These are phyloP conservation scores for Cladosporium sp. DNA, from an alignment of 2,329 filamentous ascomycete species.

Conservation along the genomic window DNA sequence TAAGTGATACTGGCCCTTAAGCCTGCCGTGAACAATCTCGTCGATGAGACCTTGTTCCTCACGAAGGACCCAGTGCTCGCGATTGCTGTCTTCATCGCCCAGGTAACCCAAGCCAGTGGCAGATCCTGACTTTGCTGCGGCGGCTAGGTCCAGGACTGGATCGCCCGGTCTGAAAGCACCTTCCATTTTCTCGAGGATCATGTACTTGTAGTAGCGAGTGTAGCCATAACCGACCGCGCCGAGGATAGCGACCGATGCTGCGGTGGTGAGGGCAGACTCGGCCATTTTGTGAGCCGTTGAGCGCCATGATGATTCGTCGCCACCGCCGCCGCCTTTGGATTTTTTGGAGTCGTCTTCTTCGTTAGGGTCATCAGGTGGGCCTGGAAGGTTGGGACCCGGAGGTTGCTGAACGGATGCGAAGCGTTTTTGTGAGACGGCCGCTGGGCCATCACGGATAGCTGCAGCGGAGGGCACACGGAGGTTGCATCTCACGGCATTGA, in stretches of 20 bases:
- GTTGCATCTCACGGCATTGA: background rate
- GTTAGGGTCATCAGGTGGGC: slow-evolving; percentile 17
- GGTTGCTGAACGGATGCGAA: slow-evolving; percentile 11
- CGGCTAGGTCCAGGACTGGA: slow-evolving; percentile 58
- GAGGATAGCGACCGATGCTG: slow-evolving; percentile 45
- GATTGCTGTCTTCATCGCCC: slow-evolving; percentile 37
- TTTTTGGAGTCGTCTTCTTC: slow-evolving; percentile 14
- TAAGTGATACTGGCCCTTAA: slow-evolving; percentile 79
- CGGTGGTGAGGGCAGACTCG: slow-evolving; percentile 45
- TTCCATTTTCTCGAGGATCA: slow-evolving; percentile 88
- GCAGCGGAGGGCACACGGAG: background rate
- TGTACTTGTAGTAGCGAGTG: slow-evolving; percentile 61
- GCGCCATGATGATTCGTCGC: slow-evolving; percentile 20
- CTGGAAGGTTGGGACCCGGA: slow-evolving; percentile 17
- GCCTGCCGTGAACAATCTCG: slow-evolving; percentile 67
- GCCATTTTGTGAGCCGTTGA: slow-evolving; percentile 46
- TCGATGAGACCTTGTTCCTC: slow-evolving; percentile 79
- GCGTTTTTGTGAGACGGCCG: slow-evolving; percentile 6
- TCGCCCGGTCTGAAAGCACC: slow-evolving; percentile 89
- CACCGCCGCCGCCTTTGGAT: slow-evolving; percentile 6
- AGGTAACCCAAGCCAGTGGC: slow-evolving; percentile 19
- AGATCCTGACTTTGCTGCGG: slow-evolving; percentile 33
- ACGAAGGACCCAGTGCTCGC: slow-evolving; percentile 75
- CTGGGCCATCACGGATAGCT: background rate
- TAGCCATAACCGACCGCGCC: slow-evolving; percentile 61